Evolutionary conservation across 2,329 filamentous ascomycete species (phyloP), one percentile per base, ranked within the genome.

Genomic region (Fusarium stilboides): DNA sequence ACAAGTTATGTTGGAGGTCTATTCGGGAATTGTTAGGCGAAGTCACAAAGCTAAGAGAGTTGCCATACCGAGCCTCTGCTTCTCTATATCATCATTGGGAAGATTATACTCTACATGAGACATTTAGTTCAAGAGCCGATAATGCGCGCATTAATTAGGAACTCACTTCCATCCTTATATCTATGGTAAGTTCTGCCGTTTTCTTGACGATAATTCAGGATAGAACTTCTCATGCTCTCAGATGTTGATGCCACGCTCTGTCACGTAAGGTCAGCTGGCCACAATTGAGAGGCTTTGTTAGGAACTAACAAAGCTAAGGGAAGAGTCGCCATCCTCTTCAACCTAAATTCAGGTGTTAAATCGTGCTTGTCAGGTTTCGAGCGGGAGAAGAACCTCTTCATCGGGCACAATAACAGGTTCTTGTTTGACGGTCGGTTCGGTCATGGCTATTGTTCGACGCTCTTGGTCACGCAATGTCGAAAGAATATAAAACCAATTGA

Each of bases 171-270:
- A 9, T 71, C 69, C 14, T 72, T 71, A 4, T 70, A 72, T 0
- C 62, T 46, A 34, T 72, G 69, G 10, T 71, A 71, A 0, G 69
- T 72, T n/a, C 69, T 54, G 2, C 69, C 66, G 3, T 71, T 72
- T 10, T 70, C 69, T 7, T 50, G 65, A 2, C 69, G 43, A 14
- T 72, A 71, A 28, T 62, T 61, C 6, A 71, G 36, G 14, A 72
- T 70, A 1, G 69, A 70, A n/a, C 65, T 72, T 6, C 57, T 59
- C 7, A 71, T 4, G 8, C 69, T 71, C 15, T 49, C 57, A 4
- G 61, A 62, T 3, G 69, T 58, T 5, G 68, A 69, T n/a, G 50
- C 43, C 17, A 39, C 24, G 10, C 46, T 55, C 68, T 71, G 22
- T 22, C 3, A 14, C 3, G 24, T 5, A 2, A 49, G 3, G 4